These are phyloP conservation scores for Cicer yamashitae DNA, from an alignment of 306 rosid genomes.

Conservation along the genomic window DNA sequence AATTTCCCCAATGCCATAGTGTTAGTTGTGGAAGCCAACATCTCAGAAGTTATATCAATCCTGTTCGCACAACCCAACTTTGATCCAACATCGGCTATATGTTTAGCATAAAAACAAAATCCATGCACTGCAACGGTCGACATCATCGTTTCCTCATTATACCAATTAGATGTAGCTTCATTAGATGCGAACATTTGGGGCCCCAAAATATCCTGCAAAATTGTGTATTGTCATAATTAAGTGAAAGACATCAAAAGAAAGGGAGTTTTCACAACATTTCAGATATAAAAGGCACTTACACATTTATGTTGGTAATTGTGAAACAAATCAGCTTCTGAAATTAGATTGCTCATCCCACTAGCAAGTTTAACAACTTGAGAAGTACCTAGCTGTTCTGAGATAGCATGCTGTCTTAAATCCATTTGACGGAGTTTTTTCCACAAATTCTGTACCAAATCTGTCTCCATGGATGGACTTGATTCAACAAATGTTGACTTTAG, in stretches of 20 bases:
- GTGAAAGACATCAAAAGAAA: constrained; percentile 19
- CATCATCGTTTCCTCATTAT: constrained; percentile 63
- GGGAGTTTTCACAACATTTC: constrained; percentile 27
- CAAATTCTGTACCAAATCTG: constrained; percentile 58
- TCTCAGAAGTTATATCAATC: constrained; percentile 66
- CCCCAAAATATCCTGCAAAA: constrained; percentile 68
- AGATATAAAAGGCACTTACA: constrained; percentile 51
- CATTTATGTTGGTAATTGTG: constrained; percentile 48
- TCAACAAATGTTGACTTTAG: constrained; percentile 46
- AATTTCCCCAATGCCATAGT: constrained; percentile 62
- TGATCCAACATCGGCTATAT: constrained; percentile 61
- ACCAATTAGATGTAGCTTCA: constrained; percentile 58
- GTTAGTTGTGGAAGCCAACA: constrained; percentile 67
- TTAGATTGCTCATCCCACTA: constrained; percentile 65
- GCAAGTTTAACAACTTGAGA: constrained; percentile 62
- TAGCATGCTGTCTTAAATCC: constrained; percentile 58
- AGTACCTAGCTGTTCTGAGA: constrained; percentile 56
- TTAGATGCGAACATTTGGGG: constrained; percentile 46
- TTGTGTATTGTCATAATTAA: constrained; percentile 40
- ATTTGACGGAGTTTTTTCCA: constrained; percentile 69
- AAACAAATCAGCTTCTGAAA: constrained; percentile 70
- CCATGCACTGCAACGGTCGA: constrained; percentile 76
- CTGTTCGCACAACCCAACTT: constrained; percentile 50
- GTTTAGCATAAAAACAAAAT: constrained; percentile 71
- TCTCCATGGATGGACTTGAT: constrained; percentile 44